Conservation (phyloP, 2,329 filamentous ascomycete species). For the Arthrinium puccinioides region DNA sequence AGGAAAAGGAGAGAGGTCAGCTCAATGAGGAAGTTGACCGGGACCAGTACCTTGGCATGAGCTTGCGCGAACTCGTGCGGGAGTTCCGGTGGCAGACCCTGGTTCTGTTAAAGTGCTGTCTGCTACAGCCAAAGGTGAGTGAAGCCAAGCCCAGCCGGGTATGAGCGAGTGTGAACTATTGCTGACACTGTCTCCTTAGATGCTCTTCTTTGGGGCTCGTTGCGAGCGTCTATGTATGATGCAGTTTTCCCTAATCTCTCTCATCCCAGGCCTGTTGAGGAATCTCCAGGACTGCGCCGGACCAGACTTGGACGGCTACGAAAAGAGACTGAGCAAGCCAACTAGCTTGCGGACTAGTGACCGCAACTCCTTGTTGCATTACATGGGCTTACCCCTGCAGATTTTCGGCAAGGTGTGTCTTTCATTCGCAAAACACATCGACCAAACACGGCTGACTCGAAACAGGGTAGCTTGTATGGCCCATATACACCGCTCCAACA, state of each 20-base stretch:
- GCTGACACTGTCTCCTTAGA: slow-evolving; percentile 57
- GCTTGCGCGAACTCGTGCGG: slow-evolving; percentile 82
- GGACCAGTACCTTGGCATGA: slow-evolving; percentile 84
- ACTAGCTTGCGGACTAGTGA: slow-evolving; percentile 89
- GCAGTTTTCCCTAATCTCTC: slow-evolving; percentile 90
- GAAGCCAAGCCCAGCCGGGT: neutral
- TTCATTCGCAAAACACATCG: neutral
- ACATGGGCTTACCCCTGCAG: slow-evolving; percentile 91
- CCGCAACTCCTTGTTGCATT: slow-evolving; percentile 78
- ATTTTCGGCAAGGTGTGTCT: slow-evolving; percentile 76
- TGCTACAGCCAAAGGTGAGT: slow-evolving; percentile 85
- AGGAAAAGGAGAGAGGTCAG: slow-evolving; percentile 51
- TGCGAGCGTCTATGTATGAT: slow-evolving; percentile 97
- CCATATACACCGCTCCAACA: slow-evolving; percentile 96
- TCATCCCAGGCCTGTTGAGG: slow-evolving; percentile 87
- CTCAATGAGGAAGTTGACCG: slow-evolving; percentile 62
- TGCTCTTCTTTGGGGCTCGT: slow-evolving; percentile 96
- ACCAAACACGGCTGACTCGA: neutral
- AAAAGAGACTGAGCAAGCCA: slow-evolving; percentile 65
- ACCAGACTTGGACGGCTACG: slow-evolving; percentile 81
- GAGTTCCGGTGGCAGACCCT: slow-evolving; percentile 94
- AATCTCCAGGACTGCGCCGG: slow-evolving; percentile 93
- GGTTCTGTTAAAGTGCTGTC: slow-evolving; percentile 85
- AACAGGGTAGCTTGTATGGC: slow-evolving; percentile 82
- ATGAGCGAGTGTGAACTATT: slow-evolving; percentile 5